Percentiles rank a stretch among this genome's conserved stretches.
phyloP scores from a whole-genome alignment of 176 grass and related monocot species.

The Triticum aestivum region DNA sequence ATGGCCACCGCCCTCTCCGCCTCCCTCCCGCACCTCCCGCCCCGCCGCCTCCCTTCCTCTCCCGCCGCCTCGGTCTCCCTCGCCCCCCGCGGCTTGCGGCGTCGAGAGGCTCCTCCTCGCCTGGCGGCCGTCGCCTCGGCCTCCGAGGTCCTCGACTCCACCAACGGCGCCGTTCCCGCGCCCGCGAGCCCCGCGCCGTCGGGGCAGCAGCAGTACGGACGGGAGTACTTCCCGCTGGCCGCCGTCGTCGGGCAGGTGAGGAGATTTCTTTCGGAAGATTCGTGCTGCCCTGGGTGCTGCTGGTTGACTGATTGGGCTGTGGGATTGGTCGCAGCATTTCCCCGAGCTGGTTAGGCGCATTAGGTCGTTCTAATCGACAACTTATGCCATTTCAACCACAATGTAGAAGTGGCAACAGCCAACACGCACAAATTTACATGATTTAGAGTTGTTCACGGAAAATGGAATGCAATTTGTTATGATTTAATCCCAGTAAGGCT shows the following conservation, averaged over 20 bases:
- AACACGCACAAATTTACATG: neutral
- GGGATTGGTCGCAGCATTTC: neutral
- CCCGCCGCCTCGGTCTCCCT: neutral
- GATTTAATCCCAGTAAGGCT: neutral
- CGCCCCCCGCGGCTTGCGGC: neutral
- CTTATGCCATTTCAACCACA: neutral
- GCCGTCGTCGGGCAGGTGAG: conserved; percentile 89
- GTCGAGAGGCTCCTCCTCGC: conserved; percentile 7
- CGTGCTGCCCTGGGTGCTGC: neutral
- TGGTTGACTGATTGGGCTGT: neutral
- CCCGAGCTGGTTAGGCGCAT: conserved; percentile 1
- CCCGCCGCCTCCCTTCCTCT: neutral
- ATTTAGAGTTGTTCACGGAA: neutral
- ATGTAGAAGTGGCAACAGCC: neutral
- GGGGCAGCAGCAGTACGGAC: conserved; percentile 43
- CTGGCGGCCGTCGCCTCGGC: conserved; percentile 46
- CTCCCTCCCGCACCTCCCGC: conserved; percentile 48
- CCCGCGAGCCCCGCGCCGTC: neutral
- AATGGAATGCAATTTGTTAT: neutral
- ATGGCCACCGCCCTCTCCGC: conserved; percentile 51
- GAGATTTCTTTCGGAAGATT: neutral
- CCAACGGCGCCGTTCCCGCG: conserved; percentile 58
- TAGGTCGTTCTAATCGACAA: neutral
- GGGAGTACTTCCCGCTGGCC: conserved; percentile 91
- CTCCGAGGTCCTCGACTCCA: conserved; percentile 55